Evolutionary conservation across 177 flowering plant genomes (phyloP).

Genomic region (Vitis hybrid): DNA sequence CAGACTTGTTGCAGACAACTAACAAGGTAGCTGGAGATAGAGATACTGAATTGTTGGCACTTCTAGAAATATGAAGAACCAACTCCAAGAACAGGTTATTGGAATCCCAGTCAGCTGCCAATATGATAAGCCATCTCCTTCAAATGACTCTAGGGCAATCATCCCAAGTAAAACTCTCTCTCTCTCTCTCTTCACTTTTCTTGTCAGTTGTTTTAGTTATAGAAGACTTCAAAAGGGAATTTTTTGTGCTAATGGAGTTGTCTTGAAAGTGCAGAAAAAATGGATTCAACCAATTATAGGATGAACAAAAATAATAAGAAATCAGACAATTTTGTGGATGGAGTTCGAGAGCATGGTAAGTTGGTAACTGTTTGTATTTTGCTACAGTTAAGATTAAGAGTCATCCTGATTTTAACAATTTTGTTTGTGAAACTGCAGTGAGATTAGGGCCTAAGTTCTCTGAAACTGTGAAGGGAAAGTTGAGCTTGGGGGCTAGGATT

Average conservation of each 20-base stretch:
- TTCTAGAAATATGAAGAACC: conserved; percentile 26
- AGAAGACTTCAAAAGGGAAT: background rate
- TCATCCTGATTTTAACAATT: no score
- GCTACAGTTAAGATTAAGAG: no score
- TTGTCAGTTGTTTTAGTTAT: background rate
- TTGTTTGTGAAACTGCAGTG: no score
- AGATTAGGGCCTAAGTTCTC: no score
- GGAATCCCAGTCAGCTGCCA: no score
- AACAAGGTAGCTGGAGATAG: no score
- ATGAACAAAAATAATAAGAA: conserved; percentile 42
- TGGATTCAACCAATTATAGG: conserved; percentile 10
- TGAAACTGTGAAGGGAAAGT: no score
- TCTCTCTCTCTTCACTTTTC: background rate
- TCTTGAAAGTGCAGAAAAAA: conserved; percentile 16
- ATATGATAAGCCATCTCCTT: no score
- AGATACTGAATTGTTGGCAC: background rate
- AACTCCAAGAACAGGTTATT: background rate
- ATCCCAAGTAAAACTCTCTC: conserved; percentile 21
- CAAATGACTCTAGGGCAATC: conserved; percentile 8
- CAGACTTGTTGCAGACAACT: no score
- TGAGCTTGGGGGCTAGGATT: no score
- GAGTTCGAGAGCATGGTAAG: conserved; percentile 60
- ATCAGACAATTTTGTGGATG: conserved; percentile 35
- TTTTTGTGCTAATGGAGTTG: background rate
- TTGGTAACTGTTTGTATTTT: background rate